Evolutionary conservation across 2,329 filamentous ascomycete genomes (phyloP), one percentile per base, ranked within the genome.

Genomic region (Chaetomium sp.): DNA sequence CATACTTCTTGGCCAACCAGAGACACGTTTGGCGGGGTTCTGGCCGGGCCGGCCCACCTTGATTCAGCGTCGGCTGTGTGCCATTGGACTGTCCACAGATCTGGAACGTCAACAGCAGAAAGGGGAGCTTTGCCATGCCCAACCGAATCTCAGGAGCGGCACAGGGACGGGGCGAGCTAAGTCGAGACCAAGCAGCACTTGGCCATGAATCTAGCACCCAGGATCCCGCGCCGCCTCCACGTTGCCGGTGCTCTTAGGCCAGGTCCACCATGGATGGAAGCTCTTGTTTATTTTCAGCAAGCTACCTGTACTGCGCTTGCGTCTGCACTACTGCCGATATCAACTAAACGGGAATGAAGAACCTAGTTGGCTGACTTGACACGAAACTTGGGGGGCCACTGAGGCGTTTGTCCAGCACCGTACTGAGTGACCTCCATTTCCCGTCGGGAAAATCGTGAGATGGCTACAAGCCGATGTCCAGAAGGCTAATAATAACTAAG

Each of bases 11-110:
- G 55, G 57, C 65, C 65, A 69, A 66, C 66, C 64, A 67, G 59
- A 61, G 42, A 61, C 63, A 49, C 64, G 54, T 27, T 49, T 62
- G 42, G 68, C 67, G 68, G 69, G 64, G 65, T 62, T 45, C 59
- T 49, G 62, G 58, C 58, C 50, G 53, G 42, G 38, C 55, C 59
- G 64, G 57, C 60, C 65, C 64, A 58, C 55, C 49, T 21, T 42
- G 23, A 25, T 12, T 50, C 57, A 31, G 57, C 38, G 33, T 42
- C 25, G 53, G 45, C 12, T 21, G 31, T 59, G 31, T 63, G 58
- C 62, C 64, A 69, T 69, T 68, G 69, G 65, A 47, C 64, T 47
- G 57, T 64, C 63, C 63, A 61, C 60, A 63, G 57, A 60, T 67
- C 65, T 69, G 68, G 66, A 69, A 68, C 69, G 62, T 58, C 55